Evolutionary conservation across 352 stramenopile genomes (phyloP).

Genomic region (Globisporangium nunn): DNA sequence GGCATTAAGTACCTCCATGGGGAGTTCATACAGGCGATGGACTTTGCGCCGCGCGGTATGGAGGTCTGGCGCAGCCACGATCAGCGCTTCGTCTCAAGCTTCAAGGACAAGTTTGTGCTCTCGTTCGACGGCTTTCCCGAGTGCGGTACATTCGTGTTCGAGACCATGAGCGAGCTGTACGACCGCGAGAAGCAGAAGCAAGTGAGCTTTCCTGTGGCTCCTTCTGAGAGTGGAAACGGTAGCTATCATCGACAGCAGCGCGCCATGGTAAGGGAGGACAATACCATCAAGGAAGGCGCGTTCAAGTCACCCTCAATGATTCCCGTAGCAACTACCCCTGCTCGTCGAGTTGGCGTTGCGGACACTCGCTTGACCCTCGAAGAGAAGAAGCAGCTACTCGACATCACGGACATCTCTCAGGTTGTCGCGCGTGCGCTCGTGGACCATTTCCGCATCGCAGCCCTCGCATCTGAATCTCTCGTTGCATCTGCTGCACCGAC

Average conservation of each 20-base stretch:
- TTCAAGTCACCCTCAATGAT: neutral
- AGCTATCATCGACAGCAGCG: neutral
- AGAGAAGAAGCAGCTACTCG: constrained; percentile 16
- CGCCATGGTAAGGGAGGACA: neutral
- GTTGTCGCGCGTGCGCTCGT: constrained; percentile 12
- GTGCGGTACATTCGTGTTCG: constrained; percentile 20
- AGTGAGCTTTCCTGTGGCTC: neutral
- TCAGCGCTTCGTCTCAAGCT: constrained; percentile 15
- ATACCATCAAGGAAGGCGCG: neutral
- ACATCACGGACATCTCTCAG: constrained; percentile 14
- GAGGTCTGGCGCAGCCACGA: constrained; percentile 15
- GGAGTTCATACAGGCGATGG: constrained; percentile 18
- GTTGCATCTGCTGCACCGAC: too few species aligned
- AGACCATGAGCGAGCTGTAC: constrained; percentile 20
- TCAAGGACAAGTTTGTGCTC: constrained; percentile 12
- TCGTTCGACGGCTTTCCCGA: constrained; percentile 21
- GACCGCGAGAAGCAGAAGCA: constrained; percentile 11
- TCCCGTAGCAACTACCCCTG: neutral
- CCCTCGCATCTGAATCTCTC: neutral
- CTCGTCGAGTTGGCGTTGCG: constrained; percentile 2
- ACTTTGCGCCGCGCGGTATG: constrained; percentile 7
- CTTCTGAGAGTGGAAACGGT: neutral
- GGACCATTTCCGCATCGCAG: constrained; percentile 13
- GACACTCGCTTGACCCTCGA: constrained; percentile 14
- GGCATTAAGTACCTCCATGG: constrained; percentile 22